These are phyloP conservation scores for Phytophthora agathidicida DNA, from an alignment of 352 stramenopile genomes.

Conservation along the genomic window DNA sequence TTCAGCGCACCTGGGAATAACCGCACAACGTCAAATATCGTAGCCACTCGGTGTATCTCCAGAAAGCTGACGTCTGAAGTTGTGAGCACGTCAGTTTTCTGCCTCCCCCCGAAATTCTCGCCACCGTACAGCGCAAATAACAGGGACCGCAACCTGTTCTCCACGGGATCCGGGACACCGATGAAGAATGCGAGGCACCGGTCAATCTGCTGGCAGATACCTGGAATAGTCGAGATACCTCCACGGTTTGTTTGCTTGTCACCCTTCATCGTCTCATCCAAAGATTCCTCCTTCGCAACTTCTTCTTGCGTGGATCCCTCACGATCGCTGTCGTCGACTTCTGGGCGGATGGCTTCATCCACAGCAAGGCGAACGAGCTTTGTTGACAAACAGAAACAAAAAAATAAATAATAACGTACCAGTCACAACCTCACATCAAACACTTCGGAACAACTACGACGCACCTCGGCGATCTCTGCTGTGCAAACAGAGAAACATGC, in stretches of 20 bases:
- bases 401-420: background rate
- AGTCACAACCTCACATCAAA: background rate
- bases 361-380: conserved; percentile 38
- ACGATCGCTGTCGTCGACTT: conserved; percentile 4
- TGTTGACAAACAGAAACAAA: background rate
- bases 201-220: conserved; percentile 39
- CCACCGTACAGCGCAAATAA: conserved; percentile 34
- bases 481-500: conserved; percentile 71
- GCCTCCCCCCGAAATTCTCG: background rate
- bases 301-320: conserved; percentile 11
- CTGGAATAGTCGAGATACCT: background rate
- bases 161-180: conserved; percentile 34
- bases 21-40: conserved; percentile 40
- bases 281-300: background rate
- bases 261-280: background rate
- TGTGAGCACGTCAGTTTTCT: background rate
- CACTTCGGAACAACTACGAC: background rate
- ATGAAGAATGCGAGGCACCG: conserved; percentile 54
- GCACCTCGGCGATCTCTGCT: conserved; percentile 36
- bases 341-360: conserved; percentile 10
- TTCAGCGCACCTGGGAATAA: conserved; percentile 60
- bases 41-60: conserved; percentile 33
- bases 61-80: conserved; percentile 19
- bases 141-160: conserved; percentile 25
- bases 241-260: background rate